phyloP scores from a whole-genome alignment of 805 yeast species.

The Ogataea angusta region DNA sequence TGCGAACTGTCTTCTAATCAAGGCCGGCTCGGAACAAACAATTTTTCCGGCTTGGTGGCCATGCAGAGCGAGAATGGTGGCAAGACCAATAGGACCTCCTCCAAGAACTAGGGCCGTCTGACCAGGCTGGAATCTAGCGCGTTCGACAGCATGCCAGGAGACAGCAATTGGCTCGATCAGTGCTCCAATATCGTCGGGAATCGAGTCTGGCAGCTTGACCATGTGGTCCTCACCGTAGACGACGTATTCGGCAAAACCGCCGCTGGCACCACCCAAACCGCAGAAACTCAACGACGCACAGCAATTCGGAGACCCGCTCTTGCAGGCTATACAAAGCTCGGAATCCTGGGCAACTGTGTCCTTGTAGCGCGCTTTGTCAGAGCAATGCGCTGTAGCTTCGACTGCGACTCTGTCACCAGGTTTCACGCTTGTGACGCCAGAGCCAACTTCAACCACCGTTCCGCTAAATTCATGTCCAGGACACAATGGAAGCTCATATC shows the following conservation, averaged over 20 bases:
- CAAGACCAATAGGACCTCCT: slow-evolving; percentile 62
- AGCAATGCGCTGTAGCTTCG: slow-evolving; percentile 48
- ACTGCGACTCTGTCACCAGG: slow-evolving; percentile 48
- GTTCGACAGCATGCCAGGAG: slow-evolving; percentile 55
- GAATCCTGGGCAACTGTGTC: slow-evolving; percentile 14
- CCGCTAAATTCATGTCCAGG: slow-evolving; percentile 50
- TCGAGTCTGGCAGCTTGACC: slow-evolving; percentile 35
- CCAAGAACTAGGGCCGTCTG: slow-evolving; percentile 50
- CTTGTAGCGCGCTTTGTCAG: slow-evolving; percentile 34
- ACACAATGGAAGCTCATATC: slow-evolving; percentile 35
- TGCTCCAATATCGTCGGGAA: slow-evolving; percentile 40
- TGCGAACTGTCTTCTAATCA: slow-evolving; percentile 59
- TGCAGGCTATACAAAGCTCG: slow-evolving; percentile 45
- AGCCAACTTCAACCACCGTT: slow-evolving; percentile 46
- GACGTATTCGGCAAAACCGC: slow-evolving; percentile 45
- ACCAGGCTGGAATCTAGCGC: slow-evolving; percentile 42
- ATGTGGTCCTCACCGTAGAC: slow-evolving; percentile 39
- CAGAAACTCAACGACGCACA: slow-evolving; percentile 38
- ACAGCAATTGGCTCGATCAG: slow-evolving; percentile 57
- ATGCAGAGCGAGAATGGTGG: slow-evolving; percentile 51
- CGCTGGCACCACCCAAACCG: slow-evolving; percentile 56
- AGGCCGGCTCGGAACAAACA: slow-evolving; percentile 61
- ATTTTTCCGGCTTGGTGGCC: slow-evolving; percentile 47
- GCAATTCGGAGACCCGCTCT: slow-evolving; percentile 48
- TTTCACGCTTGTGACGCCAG: slow-evolving; percentile 37